A percentile compares a stretch with the other conserved stretches of the same genome.
Conservation (phyloP, 2,329 filamentous ascomycete genomes). For the Leptographium lundbergii region DNA sequence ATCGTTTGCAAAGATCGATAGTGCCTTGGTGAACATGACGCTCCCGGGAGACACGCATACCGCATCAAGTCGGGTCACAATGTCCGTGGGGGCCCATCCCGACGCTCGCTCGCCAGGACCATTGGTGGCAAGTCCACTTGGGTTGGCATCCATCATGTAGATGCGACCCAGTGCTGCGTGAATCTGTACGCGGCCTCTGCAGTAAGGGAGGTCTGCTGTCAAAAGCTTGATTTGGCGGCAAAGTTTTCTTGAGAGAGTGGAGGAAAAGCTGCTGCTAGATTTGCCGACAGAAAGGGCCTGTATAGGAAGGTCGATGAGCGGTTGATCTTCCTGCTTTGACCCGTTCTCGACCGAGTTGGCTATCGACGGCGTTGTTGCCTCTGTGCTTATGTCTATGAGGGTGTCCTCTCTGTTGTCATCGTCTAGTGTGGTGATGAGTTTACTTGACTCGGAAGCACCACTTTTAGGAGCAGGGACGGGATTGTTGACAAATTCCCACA, state of each 20-base stretch:
- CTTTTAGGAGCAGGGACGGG: background rate
- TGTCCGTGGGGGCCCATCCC: constrained; percentile 14
- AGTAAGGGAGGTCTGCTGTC: constrained; percentile 11
- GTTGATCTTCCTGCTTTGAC: background rate
- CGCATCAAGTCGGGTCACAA: constrained; percentile 10
- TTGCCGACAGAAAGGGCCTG: background rate
- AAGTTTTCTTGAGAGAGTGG: background rate
- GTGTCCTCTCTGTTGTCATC: background rate
- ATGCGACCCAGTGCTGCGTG: constrained; percentile 18
- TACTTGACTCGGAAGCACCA: background rate
- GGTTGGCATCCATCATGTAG: constrained; percentile 13
- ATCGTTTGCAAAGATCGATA: constrained; percentile 16
- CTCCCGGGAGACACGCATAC: constrained; percentile 6
- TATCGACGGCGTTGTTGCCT: background rate
- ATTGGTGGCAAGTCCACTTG: constrained; percentile 15
- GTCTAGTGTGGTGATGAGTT: constrained; percentile 4
- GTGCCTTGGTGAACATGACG: constrained; percentile 17
- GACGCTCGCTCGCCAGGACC: constrained; percentile 6
- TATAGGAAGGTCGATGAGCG: background rate
- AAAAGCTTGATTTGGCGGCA: constrained; percentile 5
- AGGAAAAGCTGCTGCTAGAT: background rate
- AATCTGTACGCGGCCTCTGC: constrained; percentile 13
- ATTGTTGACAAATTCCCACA: constrained; percentile 9
- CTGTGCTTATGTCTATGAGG: background rate
- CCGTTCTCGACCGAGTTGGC: background rate